Conservation (phyloP, 108 stramenopile species). For the Craspedostauros australis region DNA sequence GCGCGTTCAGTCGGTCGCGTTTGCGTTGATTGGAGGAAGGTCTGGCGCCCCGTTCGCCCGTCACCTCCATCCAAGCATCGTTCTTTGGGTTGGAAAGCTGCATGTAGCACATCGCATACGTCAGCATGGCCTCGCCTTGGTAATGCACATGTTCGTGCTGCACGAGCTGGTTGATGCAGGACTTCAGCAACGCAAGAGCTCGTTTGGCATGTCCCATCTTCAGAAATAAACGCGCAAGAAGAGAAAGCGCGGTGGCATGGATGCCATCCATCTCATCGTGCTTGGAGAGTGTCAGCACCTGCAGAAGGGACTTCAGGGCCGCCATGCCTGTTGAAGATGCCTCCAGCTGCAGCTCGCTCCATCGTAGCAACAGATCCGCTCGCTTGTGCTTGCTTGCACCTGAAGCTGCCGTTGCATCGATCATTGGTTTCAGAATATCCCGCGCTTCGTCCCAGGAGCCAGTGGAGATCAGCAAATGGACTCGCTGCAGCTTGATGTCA, state of each 20-base stretch:
- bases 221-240: constrained; percentile 51
- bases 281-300: constrained; percentile 57
- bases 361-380: constrained; percentile 47
- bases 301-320: constrained; percentile 50
- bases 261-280: constrained; percentile 58
- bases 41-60: neutral
- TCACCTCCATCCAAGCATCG: neutral
- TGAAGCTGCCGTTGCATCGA: constrained; percentile 14
- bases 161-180: constrained; percentile 49
- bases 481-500: constrained; percentile 22
- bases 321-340: constrained; percentile 22
- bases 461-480: constrained; percentile 15
- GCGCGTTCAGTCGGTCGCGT: constrained; percentile 2
- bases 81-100: constrained; percentile 12
- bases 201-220: constrained; percentile 37
- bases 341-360: constrained; percentile 50
- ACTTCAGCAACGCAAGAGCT: constrained; percentile 57
- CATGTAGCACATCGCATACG: constrained; percentile 62
- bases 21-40: neutral
- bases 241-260: constrained; percentile 60
- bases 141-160: constrained; percentile 61
- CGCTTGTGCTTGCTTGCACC: constrained; percentile 28
- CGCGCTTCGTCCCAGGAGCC: constrained; percentile 29
- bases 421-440: constrained; percentile 6
- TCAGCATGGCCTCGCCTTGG: constrained; percentile 70